Conservation (phyloP, 2,329 filamentous ascomycete species). For the Neophaeococcomyces mojaviensis region DNA sequence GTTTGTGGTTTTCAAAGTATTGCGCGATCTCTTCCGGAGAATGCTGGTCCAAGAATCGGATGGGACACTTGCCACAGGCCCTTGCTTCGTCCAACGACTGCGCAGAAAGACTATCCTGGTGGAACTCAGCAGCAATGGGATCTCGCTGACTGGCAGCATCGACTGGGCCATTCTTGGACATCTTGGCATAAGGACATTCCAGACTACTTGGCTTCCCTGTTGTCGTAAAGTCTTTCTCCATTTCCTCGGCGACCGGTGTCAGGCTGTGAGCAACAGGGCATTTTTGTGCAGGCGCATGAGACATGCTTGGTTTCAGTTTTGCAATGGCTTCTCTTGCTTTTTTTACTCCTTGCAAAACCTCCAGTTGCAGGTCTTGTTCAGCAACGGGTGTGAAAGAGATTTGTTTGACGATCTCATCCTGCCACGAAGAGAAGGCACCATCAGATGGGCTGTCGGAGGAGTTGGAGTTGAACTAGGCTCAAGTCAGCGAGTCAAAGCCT, state of each 20-base stretch:
- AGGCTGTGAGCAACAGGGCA: conserved; percentile 22
- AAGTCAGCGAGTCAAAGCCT: not conserved
- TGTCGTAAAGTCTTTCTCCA: conserved; percentile 89
- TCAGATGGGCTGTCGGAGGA: conserved; percentile 2
- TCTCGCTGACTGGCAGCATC: conserved; percentile 34
- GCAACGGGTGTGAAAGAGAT: conserved; percentile 19
- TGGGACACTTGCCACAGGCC: conserved; percentile 64
- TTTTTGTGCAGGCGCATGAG: conserved; percentile 24
- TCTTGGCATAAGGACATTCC: conserved; percentile 68
- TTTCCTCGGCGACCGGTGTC: conserved; percentile 29
- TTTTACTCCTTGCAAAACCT: conserved; percentile 22
- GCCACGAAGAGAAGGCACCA: conserved; percentile 3
- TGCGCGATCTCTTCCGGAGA: conserved; percentile 86
- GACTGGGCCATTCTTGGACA: conserved; percentile 30
- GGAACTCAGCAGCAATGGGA: conserved; percentile 44
- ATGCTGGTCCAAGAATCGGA: conserved; percentile 85
- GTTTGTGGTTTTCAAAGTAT: conserved; percentile 92
- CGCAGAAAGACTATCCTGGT: conserved; percentile 39
- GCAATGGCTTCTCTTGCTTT: conserved; percentile 34
- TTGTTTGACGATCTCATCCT: conserved; percentile 8
- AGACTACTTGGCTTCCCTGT: conserved; percentile 71
- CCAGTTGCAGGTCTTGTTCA: not conserved
- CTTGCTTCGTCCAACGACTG: conserved; percentile 46
- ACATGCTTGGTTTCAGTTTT: conserved; percentile 21
- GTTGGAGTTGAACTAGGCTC: not conserved